phyloP scores from a whole-genome alignment of 495 filamentous ascomycete genomes.

The Penicillium lividum region DNA sequence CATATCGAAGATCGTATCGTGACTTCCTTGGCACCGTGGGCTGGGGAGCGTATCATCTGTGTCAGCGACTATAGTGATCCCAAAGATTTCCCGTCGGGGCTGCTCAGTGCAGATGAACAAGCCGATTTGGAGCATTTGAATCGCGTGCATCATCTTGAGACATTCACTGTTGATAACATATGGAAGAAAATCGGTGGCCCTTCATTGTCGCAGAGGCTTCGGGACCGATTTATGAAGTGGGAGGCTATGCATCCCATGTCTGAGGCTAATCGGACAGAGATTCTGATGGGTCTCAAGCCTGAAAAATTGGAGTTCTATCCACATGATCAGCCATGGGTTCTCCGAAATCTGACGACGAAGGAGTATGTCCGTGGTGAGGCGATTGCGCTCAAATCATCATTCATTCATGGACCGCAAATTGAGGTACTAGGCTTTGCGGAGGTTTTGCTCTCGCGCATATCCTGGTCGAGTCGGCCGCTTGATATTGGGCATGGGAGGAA shows the following conservation, averaged over 20 bases:
- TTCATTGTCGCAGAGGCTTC: slow-evolving; percentile 12
- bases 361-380: slow-evolving; percentile 22
- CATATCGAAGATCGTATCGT: slow-evolving; percentile 20
- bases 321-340: slow-evolving; percentile 17
- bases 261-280: slow-evolving; percentile 12
- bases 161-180: slow-evolving; percentile 2
- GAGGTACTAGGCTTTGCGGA: slow-evolving; percentile 21
- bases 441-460: slow-evolving; percentile 17
- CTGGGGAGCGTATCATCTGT: slow-evolving; percentile 20
- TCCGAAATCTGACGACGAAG: slow-evolving; percentile 21
- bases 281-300: slow-evolving; percentile 20
- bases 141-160: slow-evolving; percentile 4
- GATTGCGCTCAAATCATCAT: slow-evolving; percentile 16
- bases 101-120: slow-evolving; percentile 6
- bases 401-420: slow-evolving; percentile 21
- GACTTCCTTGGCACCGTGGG: slow-evolving; percentile 17
- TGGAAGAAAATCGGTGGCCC: slow-evolving; percentile 14
- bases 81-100: slow-evolving; percentile 8
- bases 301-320: slow-evolving; percentile 22
- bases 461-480: slow-evolving; percentile 12
- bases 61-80: slow-evolving; percentile 12
- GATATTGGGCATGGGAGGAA: slow-evolving; percentile 1
- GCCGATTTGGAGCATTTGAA: slow-evolving; percentile 7
- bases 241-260: slow-evolving; percentile 13
- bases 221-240: slow-evolving; percentile 10